Evolutionary conservation across 2,329 filamentous ascomycete genomes (phyloP), one percentile per base, ranked within the genome.

Genomic region (Cytospora paraplurivora): DNA sequence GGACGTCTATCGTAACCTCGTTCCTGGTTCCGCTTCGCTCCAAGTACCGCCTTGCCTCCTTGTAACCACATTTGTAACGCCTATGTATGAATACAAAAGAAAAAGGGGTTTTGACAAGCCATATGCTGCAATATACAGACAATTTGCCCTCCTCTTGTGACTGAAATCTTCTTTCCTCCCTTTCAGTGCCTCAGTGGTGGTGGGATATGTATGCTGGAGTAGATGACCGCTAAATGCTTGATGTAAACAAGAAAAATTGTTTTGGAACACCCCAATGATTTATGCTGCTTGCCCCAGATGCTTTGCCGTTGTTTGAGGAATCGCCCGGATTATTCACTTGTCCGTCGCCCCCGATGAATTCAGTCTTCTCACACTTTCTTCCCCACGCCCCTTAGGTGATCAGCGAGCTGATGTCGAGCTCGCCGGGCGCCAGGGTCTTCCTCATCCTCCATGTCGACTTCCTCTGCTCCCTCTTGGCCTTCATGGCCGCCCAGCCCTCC

Each of bases 401-500:
- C 38, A 66, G 65, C 44, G 65, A 62, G 47, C 80, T 78, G 54
- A 85, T 74, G 38, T 82, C 81, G 47, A 64, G 37, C 15, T 60
- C 64, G 35, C 50, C 54, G 59, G 75, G 77, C 38, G 78, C 77
- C 21, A 80, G 71, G 51, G 73, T 77, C 75, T 88, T 88, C 77
- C 88, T 89, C 51, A 78, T 79, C 73, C 80, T 83, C 88, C 88
- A 90, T 41, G 84, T 68, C n/a, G 84, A 85, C 71, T 82, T 84
- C 77, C 88, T 90, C 78, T 88, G 85, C 63, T 89, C 86, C 63
- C 86, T 80, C 77, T 89, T 89, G 62, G 85, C 85, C 71, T 85
- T 86, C 86, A 90, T 88, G 35, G 86, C 85, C 66, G 85, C 86
- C 88, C 88, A 90, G 17, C 85, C 88, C 70, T 88, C 80, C 59